Percentiles rank a stretch among this genome's conserved stretches.
Conservation (phyloP, 371 early-diverging fungal species). For the Haplosporangium sp. region DNA sequence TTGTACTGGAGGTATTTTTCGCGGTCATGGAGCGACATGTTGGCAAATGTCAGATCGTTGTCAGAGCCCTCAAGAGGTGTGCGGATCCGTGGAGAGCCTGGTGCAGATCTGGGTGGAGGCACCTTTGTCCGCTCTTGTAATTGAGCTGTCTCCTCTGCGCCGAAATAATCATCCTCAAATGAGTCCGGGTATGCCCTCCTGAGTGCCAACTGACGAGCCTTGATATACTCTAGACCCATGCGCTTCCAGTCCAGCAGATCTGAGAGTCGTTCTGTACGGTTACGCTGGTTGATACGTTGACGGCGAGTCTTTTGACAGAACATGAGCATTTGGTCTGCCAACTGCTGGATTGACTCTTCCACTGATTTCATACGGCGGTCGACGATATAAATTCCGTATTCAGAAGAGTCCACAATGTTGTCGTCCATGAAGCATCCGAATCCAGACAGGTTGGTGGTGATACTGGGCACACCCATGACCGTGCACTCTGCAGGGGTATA, state of each 20-base stretch:
- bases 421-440: constrained; percentile 99
- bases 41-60: constrained; percentile 48
- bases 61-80: constrained; percentile 46
- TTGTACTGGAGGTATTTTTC: constrained; percentile 45
- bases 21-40: constrained; percentile 48
- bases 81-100: constrained; percentile 76
- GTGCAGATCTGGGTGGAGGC: constrained; percentile 83
- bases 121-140: constrained; percentile 66
- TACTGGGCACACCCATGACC: constrained; percentile 96
- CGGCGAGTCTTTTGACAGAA: constrained; percentile 95
- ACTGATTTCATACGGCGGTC: constrained; percentile 93
- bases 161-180: constrained; percentile 67
- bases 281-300: constrained; percentile 97
- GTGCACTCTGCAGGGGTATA: constrained; percentile 98
- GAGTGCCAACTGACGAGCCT: constrained; percentile 93
- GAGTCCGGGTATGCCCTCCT: constrained; percentile 90
- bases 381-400: constrained; percentile 97
- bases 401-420: constrained; percentile 91
- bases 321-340: constrained; percentile 88
- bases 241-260: constrained; percentile 98
- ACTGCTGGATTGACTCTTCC: constrained; percentile 92
- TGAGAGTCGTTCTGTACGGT: constrained; percentile 94
- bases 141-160: constrained; percentile 27
- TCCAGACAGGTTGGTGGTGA: constrained; percentile 96
- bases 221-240: constrained; percentile 97